phyloP scores from a whole-genome alignment of 768 basidiomycete species.

The Phanerochaete carnosa region DNA sequence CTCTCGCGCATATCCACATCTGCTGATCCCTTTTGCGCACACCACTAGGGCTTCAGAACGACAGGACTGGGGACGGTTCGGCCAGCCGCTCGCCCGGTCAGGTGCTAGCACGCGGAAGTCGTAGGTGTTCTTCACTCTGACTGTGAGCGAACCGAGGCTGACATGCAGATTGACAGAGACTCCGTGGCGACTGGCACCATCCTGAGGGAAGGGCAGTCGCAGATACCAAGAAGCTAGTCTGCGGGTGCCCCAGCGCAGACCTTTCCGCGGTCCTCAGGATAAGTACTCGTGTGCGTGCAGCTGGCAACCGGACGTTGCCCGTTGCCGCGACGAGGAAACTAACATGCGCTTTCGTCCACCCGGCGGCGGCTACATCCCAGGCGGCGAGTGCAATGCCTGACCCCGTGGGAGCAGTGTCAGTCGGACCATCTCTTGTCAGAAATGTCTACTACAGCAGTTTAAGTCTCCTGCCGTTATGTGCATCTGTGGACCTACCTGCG shows the following conservation, averaged over 20 bases:
- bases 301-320: too few relatives aligned
- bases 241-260: slow-evolving; percentile 9
- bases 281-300: background rate
- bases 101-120: background rate
- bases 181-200: background rate
- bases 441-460: too few relatives aligned
- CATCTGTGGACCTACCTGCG: too few relatives aligned
- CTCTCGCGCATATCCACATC: too few relatives aligned
- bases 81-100: slow-evolving; percentile 1
- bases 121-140: background rate
- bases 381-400: too few relatives aligned
- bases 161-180: background rate
- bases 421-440: too few relatives aligned
- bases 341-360: slow-evolving; percentile 13
- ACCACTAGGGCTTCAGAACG: background rate
- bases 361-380: too few relatives aligned
- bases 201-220: slow-evolving; percentile 7
- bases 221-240: background rate
- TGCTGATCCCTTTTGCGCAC: too few relatives aligned
- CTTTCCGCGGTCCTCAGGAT: slow-evolving; percentile 13
- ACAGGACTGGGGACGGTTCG: background rate
- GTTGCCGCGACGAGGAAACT: background rate
- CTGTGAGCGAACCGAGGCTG: background rate
- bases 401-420: too few relatives aligned
- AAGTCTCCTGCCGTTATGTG: too few relatives aligned